These are phyloP conservation scores for Eimeria praecox DNA, from an alignment of 169 alveolate species.

Conservation along the genomic window DNA sequence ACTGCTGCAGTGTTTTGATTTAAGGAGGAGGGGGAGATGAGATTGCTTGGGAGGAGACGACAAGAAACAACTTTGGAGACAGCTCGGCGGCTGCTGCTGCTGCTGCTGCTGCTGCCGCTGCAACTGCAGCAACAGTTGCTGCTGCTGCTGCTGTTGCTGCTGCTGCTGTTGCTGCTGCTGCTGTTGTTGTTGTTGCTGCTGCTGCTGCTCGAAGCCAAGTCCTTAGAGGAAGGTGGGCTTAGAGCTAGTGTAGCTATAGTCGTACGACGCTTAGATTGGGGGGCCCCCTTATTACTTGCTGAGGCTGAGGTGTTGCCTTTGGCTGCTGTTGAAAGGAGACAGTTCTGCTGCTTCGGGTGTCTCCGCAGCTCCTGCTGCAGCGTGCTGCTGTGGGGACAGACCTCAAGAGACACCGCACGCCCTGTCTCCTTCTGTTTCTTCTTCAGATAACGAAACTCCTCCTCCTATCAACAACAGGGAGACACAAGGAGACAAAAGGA, in stretches of 20 bases:
- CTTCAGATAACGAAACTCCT: slow-evolving; percentile 24
- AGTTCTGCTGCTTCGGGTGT: not conserved
- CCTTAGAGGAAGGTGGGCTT: not conserved
- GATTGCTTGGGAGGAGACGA: slow-evolving; percentile 27
- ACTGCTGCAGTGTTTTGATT: not conserved
- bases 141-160: not conserved
- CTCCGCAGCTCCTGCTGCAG: not conserved
- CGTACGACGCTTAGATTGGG: not conserved
- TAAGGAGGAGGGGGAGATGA: not conserved
- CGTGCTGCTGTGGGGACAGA: slow-evolving; percentile 37
- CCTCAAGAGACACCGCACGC: slow-evolving; percentile 60
- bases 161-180: slow-evolving; percentile 18
- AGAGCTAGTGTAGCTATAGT: not conserved
- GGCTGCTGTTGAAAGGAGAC: not conserved
- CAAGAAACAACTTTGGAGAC: slow-evolving; percentile 3
- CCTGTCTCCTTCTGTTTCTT: slow-evolving; percentile 42
- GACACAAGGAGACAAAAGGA: not conserved
- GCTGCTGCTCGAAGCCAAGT: not conserved
- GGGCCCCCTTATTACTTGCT: not conserved
- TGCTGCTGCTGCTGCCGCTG: slow-evolving; percentile 29
- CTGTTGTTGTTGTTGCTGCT: not conserved
- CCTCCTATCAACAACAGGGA: slow-evolving; percentile 13
- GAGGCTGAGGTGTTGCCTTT: not conserved
- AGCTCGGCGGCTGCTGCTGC: slow-evolving; percentile 2
- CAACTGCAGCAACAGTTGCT: not conserved